A percentile compares a stretch with the other conserved stretches of the same genome.
Conservation (phyloP, 179 eudicot genomes). For the Actinidia arguta region DNA sequence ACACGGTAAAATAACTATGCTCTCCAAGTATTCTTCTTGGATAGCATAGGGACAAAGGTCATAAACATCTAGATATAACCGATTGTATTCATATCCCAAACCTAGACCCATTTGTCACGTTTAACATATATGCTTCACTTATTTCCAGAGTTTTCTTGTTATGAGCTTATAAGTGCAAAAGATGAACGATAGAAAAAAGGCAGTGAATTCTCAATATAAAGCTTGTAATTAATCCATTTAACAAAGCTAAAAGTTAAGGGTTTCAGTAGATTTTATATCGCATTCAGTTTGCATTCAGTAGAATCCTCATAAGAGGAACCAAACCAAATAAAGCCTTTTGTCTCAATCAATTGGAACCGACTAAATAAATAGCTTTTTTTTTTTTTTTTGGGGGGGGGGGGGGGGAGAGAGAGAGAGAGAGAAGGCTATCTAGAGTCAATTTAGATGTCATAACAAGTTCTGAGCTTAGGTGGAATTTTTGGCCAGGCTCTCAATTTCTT, state of each 20-base stretch:
- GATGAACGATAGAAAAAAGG: not conserved
- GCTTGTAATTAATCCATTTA: not conserved
- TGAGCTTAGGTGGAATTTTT: not conserved
- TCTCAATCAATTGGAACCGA: not conserved
- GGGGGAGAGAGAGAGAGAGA: not conserved
- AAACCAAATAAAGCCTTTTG: not conserved
- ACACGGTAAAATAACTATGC: not conserved
- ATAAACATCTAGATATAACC: not conserved
- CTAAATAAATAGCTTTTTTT: not conserved
- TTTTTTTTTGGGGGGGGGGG: too few relatives aligned
- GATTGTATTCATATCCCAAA: not conserved
- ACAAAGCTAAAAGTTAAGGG: not conserved
- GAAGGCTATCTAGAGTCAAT: not conserved
- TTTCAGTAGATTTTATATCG: slow-evolving; percentile 5
- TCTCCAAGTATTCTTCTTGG: not conserved
- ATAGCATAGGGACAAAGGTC: not conserved
- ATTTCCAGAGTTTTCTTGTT: not conserved
- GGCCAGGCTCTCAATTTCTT: not conserved
- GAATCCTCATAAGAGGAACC: not conserved
- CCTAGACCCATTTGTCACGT: not conserved
- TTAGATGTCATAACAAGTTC: not conserved
- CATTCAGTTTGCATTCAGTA: not conserved
- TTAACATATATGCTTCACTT: not conserved
- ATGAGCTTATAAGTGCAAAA: not conserved
- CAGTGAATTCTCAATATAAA: not conserved